These are phyloP conservation scores for Pyrus hybrid DNA, from an alignment of 331 rosid genomes.

Conservation along the genomic window DNA sequence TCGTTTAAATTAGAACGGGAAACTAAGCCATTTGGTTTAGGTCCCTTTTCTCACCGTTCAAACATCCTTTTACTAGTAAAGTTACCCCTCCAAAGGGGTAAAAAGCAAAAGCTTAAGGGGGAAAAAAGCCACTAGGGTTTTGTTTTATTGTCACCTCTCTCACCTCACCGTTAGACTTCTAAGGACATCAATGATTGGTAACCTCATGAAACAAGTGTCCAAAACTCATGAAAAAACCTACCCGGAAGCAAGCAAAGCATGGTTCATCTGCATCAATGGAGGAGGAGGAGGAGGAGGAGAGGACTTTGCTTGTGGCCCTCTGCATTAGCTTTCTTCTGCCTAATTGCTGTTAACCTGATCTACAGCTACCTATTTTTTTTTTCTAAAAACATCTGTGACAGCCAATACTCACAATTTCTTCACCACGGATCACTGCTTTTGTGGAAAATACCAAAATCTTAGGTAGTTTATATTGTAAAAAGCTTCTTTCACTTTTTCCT, in stretches of 20 bases:
- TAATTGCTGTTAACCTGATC: conserved; percentile 19
- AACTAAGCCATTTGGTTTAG: conserved; percentile 12
- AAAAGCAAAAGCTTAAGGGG: conserved; percentile 20
- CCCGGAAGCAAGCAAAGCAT: conserved; percentile 10
- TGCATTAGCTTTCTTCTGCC: conserved; percentile 32
- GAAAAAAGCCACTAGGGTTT: conserved; percentile 19
- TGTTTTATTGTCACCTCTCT: conserved; percentile 3
- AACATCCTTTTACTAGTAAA: conserved; percentile 32
- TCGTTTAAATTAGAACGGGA: conserved; percentile 22
- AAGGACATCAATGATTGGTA: conserved; percentile 35
- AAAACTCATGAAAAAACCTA: conserved; percentile 18
- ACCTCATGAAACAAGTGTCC: conserved; percentile 15
- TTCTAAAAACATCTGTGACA: background rate
- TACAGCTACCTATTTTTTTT: background rate
- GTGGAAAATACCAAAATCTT: background rate
- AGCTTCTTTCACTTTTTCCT: background rate
- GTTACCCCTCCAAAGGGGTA: conserved; percentile 27
- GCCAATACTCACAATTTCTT: background rate
- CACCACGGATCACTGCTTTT: background rate
- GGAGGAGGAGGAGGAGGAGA: background rate
- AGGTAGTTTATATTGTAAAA: background rate
- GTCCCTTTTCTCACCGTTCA: conserved; percentile 29
- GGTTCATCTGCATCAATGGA: conserved; percentile 23
- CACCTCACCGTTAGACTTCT: conserved; percentile 36
- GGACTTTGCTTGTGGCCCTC: conserved; percentile 13